Conservation (phyloP, 2,329 filamentous ascomycete species). For the Aspergillus neoniger region DNA sequence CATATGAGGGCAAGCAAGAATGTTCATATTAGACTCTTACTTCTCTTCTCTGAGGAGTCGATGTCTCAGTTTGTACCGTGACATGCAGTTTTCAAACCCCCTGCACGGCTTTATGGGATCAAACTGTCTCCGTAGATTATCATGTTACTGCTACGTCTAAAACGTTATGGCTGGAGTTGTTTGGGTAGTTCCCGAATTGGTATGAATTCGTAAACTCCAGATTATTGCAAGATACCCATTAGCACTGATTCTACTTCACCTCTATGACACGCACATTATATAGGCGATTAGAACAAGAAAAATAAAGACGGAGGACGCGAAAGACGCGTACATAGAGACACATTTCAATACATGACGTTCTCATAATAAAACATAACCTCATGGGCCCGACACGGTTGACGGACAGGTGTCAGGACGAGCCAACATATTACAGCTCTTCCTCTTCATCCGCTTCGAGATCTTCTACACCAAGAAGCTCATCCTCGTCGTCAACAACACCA, state of each 20-base stretch:
- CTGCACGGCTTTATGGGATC: too few relatives aligned
- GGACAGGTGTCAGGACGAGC: not conserved
- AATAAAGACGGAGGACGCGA: not conserved
- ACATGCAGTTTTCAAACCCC: too few relatives aligned
- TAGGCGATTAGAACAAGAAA: not conserved
- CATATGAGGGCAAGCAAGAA: too few relatives aligned
- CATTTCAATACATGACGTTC: not conserved
- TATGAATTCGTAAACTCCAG: too few relatives aligned
- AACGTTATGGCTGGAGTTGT: too few relatives aligned
- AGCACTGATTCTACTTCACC: not conserved
- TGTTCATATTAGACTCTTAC: too few relatives aligned
- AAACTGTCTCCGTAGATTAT: too few relatives aligned
- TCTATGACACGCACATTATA: not conserved
- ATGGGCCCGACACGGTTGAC: not conserved
- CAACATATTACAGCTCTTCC: conserved; percentile 44
- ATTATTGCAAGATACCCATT: too few relatives aligned
- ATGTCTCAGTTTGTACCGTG: too few relatives aligned
- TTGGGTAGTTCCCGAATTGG: too few relatives aligned
- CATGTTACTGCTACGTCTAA: too few relatives aligned
- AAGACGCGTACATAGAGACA: conserved; percentile 1
- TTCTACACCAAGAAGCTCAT: conserved; percentile 81
- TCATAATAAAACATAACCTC: conserved; percentile 18
- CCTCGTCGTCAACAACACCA: conserved; percentile 88
- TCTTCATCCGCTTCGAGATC: conserved; percentile 94
- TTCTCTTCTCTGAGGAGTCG: too few relatives aligned